Evolutionary conservation across 495 filamentous ascomycete genomes (phyloP).

Genomic region (Xylaria grammica): DNA sequence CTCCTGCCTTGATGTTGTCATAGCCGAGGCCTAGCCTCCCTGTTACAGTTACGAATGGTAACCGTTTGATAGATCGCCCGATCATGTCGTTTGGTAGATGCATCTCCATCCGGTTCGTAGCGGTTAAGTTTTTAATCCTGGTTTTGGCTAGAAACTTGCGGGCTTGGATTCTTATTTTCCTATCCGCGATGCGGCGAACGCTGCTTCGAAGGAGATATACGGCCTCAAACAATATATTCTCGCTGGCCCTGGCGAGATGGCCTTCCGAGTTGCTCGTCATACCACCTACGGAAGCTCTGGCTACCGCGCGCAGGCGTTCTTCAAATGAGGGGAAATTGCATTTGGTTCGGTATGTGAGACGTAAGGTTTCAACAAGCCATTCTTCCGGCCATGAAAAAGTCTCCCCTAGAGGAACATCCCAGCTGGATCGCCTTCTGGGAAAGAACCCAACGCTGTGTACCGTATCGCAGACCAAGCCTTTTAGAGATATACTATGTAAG

Average conservation of each 20-base stretch:
- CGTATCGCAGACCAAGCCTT: no score
- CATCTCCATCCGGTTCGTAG: background rate
- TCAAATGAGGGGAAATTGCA: background rate
- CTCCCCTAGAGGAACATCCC: background rate
- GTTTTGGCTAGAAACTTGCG: no score
- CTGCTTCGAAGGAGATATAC: no score
- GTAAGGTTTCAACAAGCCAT: slow-evolving; percentile 8
- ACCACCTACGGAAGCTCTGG: slow-evolving; percentile 14
- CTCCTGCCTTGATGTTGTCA: slow-evolving; percentile 17
- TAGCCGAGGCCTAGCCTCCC: slow-evolving; percentile 23
- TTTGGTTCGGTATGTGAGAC: background rate
- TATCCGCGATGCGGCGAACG: no score
- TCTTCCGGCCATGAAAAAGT: background rate
- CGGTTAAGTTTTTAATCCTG: no score
- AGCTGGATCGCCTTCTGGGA: background rate
- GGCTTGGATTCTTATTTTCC: no score
- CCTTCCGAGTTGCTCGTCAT: background rate
- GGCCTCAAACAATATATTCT: no score
- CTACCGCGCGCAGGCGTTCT: slow-evolving; percentile 16
- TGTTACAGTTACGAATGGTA: slow-evolving; percentile 21
- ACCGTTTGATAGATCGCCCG: background rate
- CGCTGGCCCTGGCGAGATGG: no score
- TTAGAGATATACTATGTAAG: no score
- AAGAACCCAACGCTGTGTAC: no score
- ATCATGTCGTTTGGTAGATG: background rate